Conservation (phyloP, 139 green algal genomes). For the Deuterostichococcus epilithicus region DNA sequence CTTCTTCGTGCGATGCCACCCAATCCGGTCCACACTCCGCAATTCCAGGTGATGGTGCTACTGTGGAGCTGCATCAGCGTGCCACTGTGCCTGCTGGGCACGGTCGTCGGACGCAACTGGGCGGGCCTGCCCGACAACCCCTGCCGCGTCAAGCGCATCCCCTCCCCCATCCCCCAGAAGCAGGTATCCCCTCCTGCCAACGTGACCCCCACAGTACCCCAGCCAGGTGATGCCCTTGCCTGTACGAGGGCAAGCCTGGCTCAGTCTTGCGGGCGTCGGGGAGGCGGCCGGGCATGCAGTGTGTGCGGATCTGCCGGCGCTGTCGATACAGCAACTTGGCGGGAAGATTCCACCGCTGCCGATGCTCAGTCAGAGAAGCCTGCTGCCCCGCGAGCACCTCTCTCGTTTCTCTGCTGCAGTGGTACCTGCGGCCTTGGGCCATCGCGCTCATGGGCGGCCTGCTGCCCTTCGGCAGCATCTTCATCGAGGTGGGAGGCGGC, state of each 20-base stretch:
- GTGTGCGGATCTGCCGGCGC: too few relatives aligned
- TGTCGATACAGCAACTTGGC: too few relatives aligned
- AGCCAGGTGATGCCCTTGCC: too few relatives aligned
- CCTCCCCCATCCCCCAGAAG: conserved; percentile 82
- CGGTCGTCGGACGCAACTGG: conserved; percentile 59
- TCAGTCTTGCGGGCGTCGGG: too few relatives aligned
- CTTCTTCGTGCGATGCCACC: too few relatives aligned
- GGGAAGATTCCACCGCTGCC: too few relatives aligned
- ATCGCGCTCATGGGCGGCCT: conserved; percentile 79
- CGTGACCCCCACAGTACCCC: too few relatives aligned
- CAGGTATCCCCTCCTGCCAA: neutral
- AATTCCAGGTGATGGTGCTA: conserved; percentile 62
- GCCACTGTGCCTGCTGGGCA: conserved; percentile 87
- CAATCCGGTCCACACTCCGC: conserved; percentile 25
- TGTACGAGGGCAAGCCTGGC: too few relatives aligned
- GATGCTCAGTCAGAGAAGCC: too few relatives aligned
- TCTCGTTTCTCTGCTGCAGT: too few relatives aligned
- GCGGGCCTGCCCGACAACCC: conserved; percentile 59
- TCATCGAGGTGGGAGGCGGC: conserved; percentile 99
- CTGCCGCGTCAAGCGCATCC: conserved; percentile 91
- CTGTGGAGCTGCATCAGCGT: conserved; percentile 94
- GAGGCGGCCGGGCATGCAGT: too few relatives aligned
- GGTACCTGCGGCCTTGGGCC: conserved; percentile 80
- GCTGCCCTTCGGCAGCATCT: conserved; percentile 96
- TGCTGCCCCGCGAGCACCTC: too few relatives aligned